Base-by-base conservation (phyloP, 1,284 basidiomycete genomes). In the Rhodotorula sp. region DNA sequence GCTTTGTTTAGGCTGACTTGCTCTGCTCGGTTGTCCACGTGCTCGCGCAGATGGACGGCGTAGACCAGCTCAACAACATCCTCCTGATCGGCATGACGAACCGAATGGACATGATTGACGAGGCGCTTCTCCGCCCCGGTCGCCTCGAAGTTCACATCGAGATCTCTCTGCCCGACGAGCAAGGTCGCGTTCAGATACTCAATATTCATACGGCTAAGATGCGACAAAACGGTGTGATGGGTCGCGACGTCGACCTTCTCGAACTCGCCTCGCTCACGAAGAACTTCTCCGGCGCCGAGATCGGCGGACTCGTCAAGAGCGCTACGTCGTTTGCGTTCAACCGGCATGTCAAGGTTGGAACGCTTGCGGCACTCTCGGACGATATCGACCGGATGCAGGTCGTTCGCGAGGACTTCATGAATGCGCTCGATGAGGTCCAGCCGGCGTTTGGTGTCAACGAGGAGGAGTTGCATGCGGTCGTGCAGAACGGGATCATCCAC, bases 141-240 rank as follows among this genome's bases (percentile, higher is more conserved):
- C 94, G 96, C 84, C 88, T 99, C 59, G 96, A 99, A 80, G 95
- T 99, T n/a, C 96, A 99, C 81, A 97, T 99, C 88, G 96, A 99
- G 81, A 98, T 99, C 73, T 96, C 93, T 8, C 84, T 99, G 2
- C 96, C 96, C 0, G 95, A 99, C 78, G 94, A 95, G 79, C 83
- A 89, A 6, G 96, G 96, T 61, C 91, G 96, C 31, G 83, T 86
- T 61, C 96, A 99, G 81, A 99, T 99, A 76, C 84, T 99, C 73
- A 91, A 85, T 75, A 99, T 99, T 76, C 96, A 99, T 80, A 99
- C 96, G 0, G 79, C 86, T 70, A 95, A 95, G 83, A 99, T 99
- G 95, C 87, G 91, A 50, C 85, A 81, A 50, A 98, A 98, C 80
- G 86, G 88, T 26, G 89, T 98, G 51, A 93, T 99, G 91, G 93